Evolutionary conservation across 495 filamentous ascomycete genomes (phyloP).

Genomic region (Aspergillus sclerotioniger): DNA sequence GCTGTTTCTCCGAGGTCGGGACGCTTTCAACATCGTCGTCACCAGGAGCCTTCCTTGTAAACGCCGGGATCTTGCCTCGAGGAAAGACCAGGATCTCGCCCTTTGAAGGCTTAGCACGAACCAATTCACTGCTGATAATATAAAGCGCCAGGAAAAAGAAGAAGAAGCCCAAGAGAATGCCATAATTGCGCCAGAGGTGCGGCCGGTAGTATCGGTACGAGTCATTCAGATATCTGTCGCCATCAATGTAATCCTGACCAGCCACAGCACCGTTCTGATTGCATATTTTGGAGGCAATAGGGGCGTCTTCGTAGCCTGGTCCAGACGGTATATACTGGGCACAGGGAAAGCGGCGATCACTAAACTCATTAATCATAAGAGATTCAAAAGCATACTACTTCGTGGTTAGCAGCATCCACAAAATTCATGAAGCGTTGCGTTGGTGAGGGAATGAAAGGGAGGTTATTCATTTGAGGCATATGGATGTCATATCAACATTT

Average conservation of each 20-base stretch:
- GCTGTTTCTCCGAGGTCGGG: slow-evolving; percentile 38
- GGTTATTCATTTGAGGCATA: too few relatives aligned
- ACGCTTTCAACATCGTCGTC: slow-evolving; percentile 26
- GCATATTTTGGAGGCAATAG: slow-evolving; percentile 52
- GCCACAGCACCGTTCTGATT: slow-evolving; percentile 58
- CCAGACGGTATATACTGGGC: slow-evolving; percentile 57
- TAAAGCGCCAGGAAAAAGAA: slow-evolving; percentile 64
- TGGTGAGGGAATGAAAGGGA: neutral
- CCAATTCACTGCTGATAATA: slow-evolving; percentile 68
- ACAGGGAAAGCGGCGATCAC: slow-evolving; percentile 62
- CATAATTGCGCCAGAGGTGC: slow-evolving; percentile 79
- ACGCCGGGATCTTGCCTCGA: slow-evolving; percentile 65
- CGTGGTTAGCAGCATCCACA: neutral
- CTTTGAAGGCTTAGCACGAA: slow-evolving; percentile 76
- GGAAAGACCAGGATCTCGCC: slow-evolving; percentile 88
- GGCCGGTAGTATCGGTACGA: slow-evolving; percentile 58
- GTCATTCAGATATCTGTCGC: slow-evolving; percentile 65
- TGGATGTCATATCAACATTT: too few relatives aligned
- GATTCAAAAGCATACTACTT: slow-evolving; percentile 76
- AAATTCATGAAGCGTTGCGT: neutral
- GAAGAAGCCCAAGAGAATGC: slow-evolving; percentile 75
- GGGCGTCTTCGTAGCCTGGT: slow-evolving; percentile 48
- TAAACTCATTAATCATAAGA: slow-evolving; percentile 89
- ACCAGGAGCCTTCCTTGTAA: slow-evolving; percentile 49
- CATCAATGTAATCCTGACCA: slow-evolving; percentile 56